Conservation (phyloP, 2,329 filamentous ascomycete species). For the Cladobotryum mycophilum region DNA sequence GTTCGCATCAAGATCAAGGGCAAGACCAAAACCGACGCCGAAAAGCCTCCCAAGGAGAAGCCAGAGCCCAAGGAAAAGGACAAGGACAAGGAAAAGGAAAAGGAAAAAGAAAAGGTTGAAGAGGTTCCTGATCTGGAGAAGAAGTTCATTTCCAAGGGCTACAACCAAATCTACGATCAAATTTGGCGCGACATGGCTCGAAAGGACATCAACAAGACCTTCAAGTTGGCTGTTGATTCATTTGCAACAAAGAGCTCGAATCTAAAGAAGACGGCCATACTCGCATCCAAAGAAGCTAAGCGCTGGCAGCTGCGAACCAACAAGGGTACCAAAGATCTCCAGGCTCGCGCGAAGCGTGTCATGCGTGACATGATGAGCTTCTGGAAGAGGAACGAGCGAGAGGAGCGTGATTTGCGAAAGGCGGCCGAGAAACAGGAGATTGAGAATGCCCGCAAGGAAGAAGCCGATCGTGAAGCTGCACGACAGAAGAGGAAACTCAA, state of each 20-base stretch:
- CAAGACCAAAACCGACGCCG: slow-evolving; percentile 38
- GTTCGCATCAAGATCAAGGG: slow-evolving; percentile 59
- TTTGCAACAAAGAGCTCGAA: slow-evolving; percentile 88
- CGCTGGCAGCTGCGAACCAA: slow-evolving; percentile 97
- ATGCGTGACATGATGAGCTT: slow-evolving; percentile 99
- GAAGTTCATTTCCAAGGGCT: slow-evolving; percentile 80
- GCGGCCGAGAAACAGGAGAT: slow-evolving; percentile 92
- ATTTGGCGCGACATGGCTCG: slow-evolving; percentile 93
- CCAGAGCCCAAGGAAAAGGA: slow-evolving; percentile 38
- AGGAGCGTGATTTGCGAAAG: slow-evolving; percentile 90
- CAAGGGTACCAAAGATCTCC: slow-evolving; percentile 96
- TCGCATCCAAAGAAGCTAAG: slow-evolving; percentile 94
- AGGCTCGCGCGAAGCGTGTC: slow-evolving; percentile 91
- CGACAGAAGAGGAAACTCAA: slow-evolving; percentile 98
- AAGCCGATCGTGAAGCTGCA: slow-evolving; percentile 95
- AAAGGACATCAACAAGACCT: slow-evolving; percentile 90
- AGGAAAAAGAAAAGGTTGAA: slow-evolving; percentile 47
- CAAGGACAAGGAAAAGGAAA: slow-evolving; percentile 48
- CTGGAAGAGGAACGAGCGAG: slow-evolving; percentile 98
- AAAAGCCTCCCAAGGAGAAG: slow-evolving; percentile 35
- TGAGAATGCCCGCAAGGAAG: slow-evolving; percentile 91
- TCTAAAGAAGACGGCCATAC: slow-evolving; percentile 90
- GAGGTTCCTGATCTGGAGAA: slow-evolving; percentile 51
- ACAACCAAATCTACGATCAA: slow-evolving; percentile 94
- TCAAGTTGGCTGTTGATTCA: slow-evolving; percentile 79